Evolutionary conservation across 139 green algal genomes (phyloP), one percentile per base, ranked within the genome.

Genomic region (Closterium sp.): DNA sequence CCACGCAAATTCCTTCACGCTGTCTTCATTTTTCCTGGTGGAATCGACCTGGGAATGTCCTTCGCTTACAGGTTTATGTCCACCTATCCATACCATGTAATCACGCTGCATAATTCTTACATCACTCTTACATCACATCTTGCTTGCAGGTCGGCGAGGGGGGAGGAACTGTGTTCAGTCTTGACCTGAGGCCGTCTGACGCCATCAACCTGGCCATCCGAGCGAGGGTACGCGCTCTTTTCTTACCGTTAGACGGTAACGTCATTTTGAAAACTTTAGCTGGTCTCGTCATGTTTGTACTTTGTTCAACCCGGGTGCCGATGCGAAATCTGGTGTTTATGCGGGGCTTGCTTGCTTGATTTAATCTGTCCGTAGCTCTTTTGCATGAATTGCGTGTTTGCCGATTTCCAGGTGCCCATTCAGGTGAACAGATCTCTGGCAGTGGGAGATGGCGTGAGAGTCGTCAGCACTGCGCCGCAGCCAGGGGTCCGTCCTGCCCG

Each of bases 121-220:
- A n/a, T n/a, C n/a, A n/a, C n/a, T n/a, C n/a, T n/a, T n/a, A n/a
- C n/a, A n/a, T n/a, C n/a, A n/a, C n/a, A n/a, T n/a, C n/a, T 28
- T 28, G 2, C 55, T 28, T 2, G 28, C 33, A 43, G 34, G 85
- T 88, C 2, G 33, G 85, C 85, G 34, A 55, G 16, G 36, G 87
- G 8, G 19, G 34, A 31, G 90, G 31, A 34, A 31, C 66, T 31
- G 34, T 89, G 0, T 21, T 92, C 83, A 92, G 89, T 23, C 30
- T 92, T 7, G 89, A 92, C 43, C 34, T 83, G 38, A 69, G 76
- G 89, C 89, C 89, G 28, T 92, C 89, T 28, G 89, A 92, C 84
- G 89, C 89, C 8, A 91, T 93, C 36, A 93, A 93, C 86, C 69
- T 93, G 19, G 90, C 90, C 19, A 89, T 93, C 33, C 36, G 90